Evolutionary conservation across 768 basidiomycete species (phyloP), one percentile per base, ranked within the genome.

Genomic region (Albatrellus ellisii): DNA sequence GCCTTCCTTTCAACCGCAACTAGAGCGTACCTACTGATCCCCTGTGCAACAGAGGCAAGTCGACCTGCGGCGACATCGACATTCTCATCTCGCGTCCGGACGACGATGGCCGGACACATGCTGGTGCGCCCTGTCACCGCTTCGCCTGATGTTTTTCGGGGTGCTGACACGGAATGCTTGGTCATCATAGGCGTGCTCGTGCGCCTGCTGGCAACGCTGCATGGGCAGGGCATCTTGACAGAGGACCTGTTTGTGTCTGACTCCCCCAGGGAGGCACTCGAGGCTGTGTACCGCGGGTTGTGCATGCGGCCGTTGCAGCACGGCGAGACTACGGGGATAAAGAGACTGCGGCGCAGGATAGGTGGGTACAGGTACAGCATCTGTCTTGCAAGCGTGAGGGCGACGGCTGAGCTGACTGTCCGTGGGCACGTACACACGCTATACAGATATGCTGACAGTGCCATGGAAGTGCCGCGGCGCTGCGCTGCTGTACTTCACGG

Each of bases 401-500:
- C 9, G 24, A 15, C 24, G 14, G 18, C 11, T 9, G n/a, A 2
- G 14, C 21, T 50, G 20, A 41, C 36, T 15, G 33, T 36, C 26
- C 10, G 22, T 47, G 27, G 26, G 2, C 2, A 20, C 20, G 9
- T 36, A 15, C 9, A 4, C 34, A 9, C 17, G 21, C 12, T 31
- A 4, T 20, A 17, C n/a, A 70, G 90, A 94, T 54, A 79, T 92
- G 46, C 63, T 95, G 24, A 77, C 77, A 14, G 74, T 92, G 1
- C 88, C 91, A 1, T 91, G 79, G 72, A 59, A 62, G 39, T 73
- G 69, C 21, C 72, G 79, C 52, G 92, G 91, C 0, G 90, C 83
- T 1, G 89, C 90, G 0, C 59, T 91, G 39, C 61, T 95, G n/a
- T 95, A 95, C 58, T 95, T 89, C 56, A 94, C 91, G 1, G 87